Percentiles rank a stretch among this genome's conserved stretches.
phyloP scores from a whole-genome alignment of 2,329 filamentous ascomycete species.

The Colletotrichum lupini region DNA sequence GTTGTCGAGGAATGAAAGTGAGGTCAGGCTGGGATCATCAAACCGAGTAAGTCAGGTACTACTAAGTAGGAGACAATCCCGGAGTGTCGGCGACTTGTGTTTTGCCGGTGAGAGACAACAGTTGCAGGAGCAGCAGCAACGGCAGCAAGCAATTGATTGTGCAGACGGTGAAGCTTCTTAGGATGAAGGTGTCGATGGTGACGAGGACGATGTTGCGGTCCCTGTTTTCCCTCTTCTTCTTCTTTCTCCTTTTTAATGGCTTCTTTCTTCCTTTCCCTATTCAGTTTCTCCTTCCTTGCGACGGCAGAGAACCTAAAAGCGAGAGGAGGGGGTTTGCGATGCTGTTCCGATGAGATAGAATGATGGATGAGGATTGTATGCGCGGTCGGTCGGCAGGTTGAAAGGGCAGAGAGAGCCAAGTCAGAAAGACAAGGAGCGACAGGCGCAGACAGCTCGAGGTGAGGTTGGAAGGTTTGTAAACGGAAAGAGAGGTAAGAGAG shows the following conservation, averaged over 20 bases:
- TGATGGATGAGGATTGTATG: neutral
- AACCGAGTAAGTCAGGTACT: neutral
- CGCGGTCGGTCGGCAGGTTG: slow-evolving; percentile 15
- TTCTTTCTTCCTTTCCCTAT: neutral
- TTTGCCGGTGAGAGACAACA: neutral
- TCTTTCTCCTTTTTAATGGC: neutral
- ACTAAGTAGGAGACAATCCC: neutral
- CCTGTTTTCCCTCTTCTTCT: neutral
- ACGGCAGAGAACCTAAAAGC: neutral
- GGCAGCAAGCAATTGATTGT: neutral
- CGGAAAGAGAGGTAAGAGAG: slow-evolving; percentile 8
- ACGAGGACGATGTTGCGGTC: neutral
- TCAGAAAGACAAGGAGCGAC: neutral
- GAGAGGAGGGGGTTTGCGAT: neutral
- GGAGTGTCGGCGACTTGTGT: neutral
- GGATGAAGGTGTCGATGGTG: neutral
- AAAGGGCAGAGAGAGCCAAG: neutral
- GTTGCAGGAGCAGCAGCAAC: neutral
- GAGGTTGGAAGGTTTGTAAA: neutral
- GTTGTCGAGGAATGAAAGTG: slow-evolving; percentile 13
- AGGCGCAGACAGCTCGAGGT: neutral
- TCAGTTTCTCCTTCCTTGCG: neutral
- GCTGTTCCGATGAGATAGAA: neutral
- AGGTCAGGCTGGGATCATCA: neutral
- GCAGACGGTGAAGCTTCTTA: neutral